Conservation (phyloP, 2,329 filamentous ascomycete genomes). For the Fusarium fujikuroi region DNA sequence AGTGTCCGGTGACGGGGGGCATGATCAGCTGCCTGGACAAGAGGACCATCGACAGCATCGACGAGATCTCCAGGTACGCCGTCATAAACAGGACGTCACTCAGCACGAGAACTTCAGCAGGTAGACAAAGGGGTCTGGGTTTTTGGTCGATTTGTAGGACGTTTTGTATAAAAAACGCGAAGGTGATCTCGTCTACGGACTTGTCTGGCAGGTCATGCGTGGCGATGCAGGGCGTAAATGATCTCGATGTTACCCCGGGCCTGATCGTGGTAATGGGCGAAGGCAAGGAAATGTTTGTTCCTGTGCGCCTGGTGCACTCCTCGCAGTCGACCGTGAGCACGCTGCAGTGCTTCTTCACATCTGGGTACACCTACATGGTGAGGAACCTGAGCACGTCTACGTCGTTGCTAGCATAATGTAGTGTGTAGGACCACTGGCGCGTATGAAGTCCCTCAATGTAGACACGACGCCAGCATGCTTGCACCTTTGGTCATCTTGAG, state of each 20-base stretch:
- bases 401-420: neutral
- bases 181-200: neutral
- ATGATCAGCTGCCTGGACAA: too few relatives aligned
- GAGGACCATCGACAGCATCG: neutral
- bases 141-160: too few relatives aligned
- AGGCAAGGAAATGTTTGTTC: constrained; percentile 32
- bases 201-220: neutral
- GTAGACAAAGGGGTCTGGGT: too few relatives aligned
- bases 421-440: neutral
- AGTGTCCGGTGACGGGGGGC: neutral
- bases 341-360: neutral
- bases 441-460: too few relatives aligned
- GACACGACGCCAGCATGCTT: neutral
- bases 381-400: neutral
- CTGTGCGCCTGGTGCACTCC: neutral
- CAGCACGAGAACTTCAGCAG: too few relatives aligned
- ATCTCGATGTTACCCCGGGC: neutral
- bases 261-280: too few relatives aligned
- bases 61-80: neutral
- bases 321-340: neutral
- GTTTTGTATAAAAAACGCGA: too few relatives aligned
- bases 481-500: neutral
- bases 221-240: too few relatives aligned
- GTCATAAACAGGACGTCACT: neutral
- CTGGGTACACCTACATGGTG: neutral